Conservation (phyloP, 73 alveolate species). For the Paramecium primaurelia region DNA sequence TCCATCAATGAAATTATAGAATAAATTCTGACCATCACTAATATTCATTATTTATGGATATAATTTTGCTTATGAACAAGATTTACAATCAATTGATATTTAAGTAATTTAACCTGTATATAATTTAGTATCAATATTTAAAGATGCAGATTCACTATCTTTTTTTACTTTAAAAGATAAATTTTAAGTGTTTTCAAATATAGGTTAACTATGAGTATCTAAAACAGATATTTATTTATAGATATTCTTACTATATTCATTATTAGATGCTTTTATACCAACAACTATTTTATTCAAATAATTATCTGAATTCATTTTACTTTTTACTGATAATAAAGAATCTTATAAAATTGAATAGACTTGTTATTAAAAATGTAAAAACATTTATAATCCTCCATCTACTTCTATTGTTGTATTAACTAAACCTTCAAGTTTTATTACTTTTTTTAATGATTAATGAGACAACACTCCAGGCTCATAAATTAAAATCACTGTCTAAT, state of each 20-base stretch:
- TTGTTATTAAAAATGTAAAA: not conserved
- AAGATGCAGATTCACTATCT: not conserved
- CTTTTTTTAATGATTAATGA: constrained; percentile 10
- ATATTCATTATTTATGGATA: not conserved
- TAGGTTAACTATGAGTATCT: not conserved
- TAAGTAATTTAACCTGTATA: not conserved
- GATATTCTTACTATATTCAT: not conserved
- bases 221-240: not conserved
- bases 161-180: not conserved
- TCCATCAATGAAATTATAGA: not conserved
- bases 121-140: not conserved
- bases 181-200: not conserved
- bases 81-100: not conserved
- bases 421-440: not conserved
- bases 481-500: not conserved
- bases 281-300: not conserved
- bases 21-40: not conserved
- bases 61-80: not conserved
- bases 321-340: not conserved
- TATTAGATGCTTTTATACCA: not conserved
- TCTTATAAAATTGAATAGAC: not conserved
- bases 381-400: constrained; percentile 8
- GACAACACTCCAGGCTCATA: constrained; percentile 5
- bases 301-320: not conserved
- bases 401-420: not conserved